Conservation (phyloP, 106 monocot genomes). For the Allium fistulosum region DNA sequence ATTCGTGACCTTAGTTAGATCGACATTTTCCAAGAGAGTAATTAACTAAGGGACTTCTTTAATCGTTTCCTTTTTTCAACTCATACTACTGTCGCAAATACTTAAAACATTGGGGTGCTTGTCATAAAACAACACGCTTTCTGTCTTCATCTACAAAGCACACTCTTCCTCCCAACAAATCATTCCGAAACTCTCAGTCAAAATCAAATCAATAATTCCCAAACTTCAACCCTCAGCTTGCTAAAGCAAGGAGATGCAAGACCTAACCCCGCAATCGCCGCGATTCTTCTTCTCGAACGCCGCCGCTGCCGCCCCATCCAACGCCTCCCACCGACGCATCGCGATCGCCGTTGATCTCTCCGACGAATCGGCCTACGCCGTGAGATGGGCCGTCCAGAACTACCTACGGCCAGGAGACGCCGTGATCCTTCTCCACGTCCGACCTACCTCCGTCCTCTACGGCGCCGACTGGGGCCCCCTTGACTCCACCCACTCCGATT, state of each 20-base stretch:
- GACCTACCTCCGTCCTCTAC: slow-evolving; percentile 23
- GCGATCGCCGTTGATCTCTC: slow-evolving; percentile 52
- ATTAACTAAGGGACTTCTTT: no score
- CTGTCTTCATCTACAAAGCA: no score
- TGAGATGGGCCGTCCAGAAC: slow-evolving; percentile 60
- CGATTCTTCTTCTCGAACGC: slow-evolving; percentile 21
- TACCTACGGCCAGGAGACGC: slow-evolving; percentile 59
- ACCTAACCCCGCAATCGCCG: background rate
- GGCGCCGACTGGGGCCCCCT: slow-evolving; percentile 31
- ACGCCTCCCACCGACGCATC: slow-evolving; percentile 39
- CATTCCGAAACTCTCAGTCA: no score
- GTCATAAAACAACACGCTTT: no score
- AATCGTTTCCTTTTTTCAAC: no score
- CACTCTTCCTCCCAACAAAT: no score
- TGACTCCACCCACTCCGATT: background rate
- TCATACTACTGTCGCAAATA: no score
- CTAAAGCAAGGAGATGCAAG: background rate
- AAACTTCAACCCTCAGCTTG: background rate
- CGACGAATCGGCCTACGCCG: slow-evolving; percentile 48
- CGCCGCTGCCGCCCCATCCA: slow-evolving; percentile 2
- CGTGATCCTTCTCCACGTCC: slow-evolving; percentile 15
- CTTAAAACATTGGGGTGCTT: no score
- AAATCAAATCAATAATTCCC: no score
- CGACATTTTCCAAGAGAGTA: no score
- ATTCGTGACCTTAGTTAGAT: no score